These are phyloP conservation scores for Russula abietina DNA, from an alignment of 768 basidiomycete genomes.

Conservation along the genomic window DNA sequence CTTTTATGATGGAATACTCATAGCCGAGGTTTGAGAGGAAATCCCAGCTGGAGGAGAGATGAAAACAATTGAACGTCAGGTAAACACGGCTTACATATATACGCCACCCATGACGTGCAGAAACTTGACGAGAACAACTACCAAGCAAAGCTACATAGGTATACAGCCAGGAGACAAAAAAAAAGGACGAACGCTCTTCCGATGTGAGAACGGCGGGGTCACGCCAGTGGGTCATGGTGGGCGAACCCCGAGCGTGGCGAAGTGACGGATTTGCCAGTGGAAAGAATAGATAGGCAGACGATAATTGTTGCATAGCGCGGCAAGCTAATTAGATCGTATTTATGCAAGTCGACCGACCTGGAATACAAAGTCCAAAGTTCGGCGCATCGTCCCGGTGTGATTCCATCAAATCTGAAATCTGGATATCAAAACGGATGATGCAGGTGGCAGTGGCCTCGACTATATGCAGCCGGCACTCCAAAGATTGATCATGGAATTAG, in stretches of 20 bases:
- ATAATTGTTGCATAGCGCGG: background rate
- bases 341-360: background rate
- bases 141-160: background rate
- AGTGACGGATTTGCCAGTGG: background rate
- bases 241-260: background rate
- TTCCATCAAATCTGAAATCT: too few relatives aligned
- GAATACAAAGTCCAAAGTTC: background rate
- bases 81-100: slow-evolving; percentile 11
- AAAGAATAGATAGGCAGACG: background rate
- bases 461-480: too few relatives aligned
- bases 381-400: too few relatives aligned
- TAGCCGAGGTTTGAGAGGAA: slow-evolving; percentile 9
- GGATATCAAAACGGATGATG: too few relatives aligned
- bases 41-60: slow-evolving; percentile 12
- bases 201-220: background rate
- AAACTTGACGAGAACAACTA: slow-evolving; percentile 12
- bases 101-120: slow-evolving; percentile 14
- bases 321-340: background rate
- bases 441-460: too few relatives aligned
- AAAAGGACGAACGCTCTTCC: background rate
- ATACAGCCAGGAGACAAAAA: background rate
- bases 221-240: slow-evolving; percentile 8
- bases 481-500: background rate
- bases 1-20: slow-evolving; percentile 8
- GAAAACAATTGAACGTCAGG: background rate